Conservation (phyloP, 2,329 filamentous ascomycete species). For the Boeremia lycopersici region DNA sequence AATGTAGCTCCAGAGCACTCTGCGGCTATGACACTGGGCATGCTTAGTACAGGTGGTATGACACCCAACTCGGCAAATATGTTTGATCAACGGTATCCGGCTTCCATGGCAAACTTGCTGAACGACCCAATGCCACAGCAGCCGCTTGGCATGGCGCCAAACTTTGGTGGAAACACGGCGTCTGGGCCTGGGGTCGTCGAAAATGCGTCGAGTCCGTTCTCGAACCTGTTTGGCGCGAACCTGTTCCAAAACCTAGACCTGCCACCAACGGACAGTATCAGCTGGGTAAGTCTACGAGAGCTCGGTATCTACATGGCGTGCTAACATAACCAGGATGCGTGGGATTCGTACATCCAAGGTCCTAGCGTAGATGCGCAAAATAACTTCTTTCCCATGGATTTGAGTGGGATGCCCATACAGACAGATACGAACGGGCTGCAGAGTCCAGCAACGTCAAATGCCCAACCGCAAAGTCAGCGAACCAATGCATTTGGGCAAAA, state of each 20-base stretch:
- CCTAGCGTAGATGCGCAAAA: constrained; percentile 52
- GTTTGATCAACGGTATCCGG: constrained; percentile 48
- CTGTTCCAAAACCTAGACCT: constrained; percentile 61
- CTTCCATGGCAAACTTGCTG: constrained; percentile 46
- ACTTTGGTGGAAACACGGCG: constrained; percentile 42
- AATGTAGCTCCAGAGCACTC: constrained; percentile 65
- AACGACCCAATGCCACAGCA: constrained; percentile 45
- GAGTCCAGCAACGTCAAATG: constrained; percentile 19
- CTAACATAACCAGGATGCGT: constrained; percentile 57
- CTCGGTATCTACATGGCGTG: neutral
- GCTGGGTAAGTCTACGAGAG: constrained; percentile 62
- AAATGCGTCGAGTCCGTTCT: constrained; percentile 59
- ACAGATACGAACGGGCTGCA: constrained; percentile 31
- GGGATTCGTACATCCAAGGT: constrained; percentile 72
- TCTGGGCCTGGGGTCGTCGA: constrained; percentile 43
- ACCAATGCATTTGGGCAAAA: constrained; percentile 41
- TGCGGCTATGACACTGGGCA: constrained; percentile 73
- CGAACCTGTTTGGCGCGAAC: constrained; percentile 58
- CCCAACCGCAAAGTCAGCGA: constrained; percentile 30
- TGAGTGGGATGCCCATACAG: constrained; percentile 42
- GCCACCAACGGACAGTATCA: constrained; percentile 58
- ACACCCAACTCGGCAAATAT: constrained; percentile 56
- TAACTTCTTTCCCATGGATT: constrained; percentile 54
- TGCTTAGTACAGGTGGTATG: constrained; percentile 68
- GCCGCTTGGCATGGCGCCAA: constrained; percentile 41